Base-by-base conservation (phyloP, 2,329 filamentous ascomycete genomes). In the Penicillium decumbens region DNA sequence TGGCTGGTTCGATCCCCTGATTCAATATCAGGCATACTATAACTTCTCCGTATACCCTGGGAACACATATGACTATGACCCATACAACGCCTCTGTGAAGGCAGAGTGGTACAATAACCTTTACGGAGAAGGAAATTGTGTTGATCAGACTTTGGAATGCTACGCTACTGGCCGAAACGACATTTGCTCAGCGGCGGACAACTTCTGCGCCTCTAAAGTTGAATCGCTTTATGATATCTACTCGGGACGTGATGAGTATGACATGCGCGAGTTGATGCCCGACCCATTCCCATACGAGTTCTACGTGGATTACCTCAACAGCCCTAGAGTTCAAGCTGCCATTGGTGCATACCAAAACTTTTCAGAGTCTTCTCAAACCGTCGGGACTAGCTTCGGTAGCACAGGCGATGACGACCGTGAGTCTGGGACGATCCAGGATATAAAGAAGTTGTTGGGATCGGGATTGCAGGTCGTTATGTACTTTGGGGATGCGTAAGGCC, bases 61-160 rank as follows among this genome's bases (percentile, higher is more conserved):
- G 15, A 70, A 70, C 47, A 65, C 67, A 6, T 71, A 70, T 38
- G 65, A 67, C 40, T 66, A 45, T 23, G 51, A 56, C 9, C 56
- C 56, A 9, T 59, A 67, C 44, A 80, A 79, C 61, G 72, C 67
- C 8, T 72, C 75, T 2, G 65, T 76, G 27, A 71, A 78, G 47
- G 69, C 69, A 0, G 67, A 76, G 60, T 75, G 81, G 65, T 80
- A 80, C 70, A 81, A 83, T 67, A 78, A 77, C 56, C 62, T 84
- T 28, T 84, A 82, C 60, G 81, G 81, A 1, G 60, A 71, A 2
- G 81, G 81, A 28, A 83, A 84, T 63, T 85, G 82, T 63, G 64
- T 79, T 24, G 80, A 84, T 58, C 73, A 75, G 47, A 75, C 79
- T n/a, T 68, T 74, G 10, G 70, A 78, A 52, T 85, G 82, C 72